Percentiles rank a stretch among this genome's conserved stretches.
Evolutionary conservation across 805 yeast genomes (phyloP).

Genomic region (Zygoascus biomembranicola): DNA sequence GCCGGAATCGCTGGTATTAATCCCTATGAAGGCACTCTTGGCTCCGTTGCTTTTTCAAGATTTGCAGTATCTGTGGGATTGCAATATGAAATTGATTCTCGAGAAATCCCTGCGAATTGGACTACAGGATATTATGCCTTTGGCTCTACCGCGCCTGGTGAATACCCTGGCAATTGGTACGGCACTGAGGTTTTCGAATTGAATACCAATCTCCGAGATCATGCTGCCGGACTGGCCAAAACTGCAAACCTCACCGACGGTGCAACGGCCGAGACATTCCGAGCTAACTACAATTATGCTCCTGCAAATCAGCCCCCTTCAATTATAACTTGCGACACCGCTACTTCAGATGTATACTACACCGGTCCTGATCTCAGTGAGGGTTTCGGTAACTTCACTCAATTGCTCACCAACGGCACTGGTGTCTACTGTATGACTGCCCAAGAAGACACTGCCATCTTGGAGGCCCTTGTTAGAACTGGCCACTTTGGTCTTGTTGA

Average conservation of each 20-base stretch:
- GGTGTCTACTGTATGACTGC: constrained; percentile 54
- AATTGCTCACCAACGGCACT: constrained; percentile 48
- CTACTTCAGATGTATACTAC: constrained; percentile 55
- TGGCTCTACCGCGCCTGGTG: constrained; percentile 41
- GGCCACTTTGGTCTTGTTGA: constrained; percentile 48
- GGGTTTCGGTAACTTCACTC: constrained; percentile 41
- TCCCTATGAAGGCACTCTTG: constrained; percentile 47
- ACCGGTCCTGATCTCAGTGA: constrained; percentile 45
- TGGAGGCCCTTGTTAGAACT: constrained; percentile 50
- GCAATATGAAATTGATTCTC: constrained; percentile 50
- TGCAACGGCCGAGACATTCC: constrained; percentile 40
- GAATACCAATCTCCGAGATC: constrained; percentile 49
- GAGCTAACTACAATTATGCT: constrained; percentile 40
- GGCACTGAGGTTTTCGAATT: constrained; percentile 62
- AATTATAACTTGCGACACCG: constrained; percentile 47
- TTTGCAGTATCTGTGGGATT: constrained; percentile 55
- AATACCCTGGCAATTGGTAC: constrained; percentile 47
- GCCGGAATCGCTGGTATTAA: constrained; percentile 64
- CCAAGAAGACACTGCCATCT: constrained; percentile 60
- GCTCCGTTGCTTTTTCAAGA: constrained; percentile 52
- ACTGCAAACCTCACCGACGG: constrained; percentile 23
- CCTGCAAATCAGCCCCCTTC: constrained; percentile 45
- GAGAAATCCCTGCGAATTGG: constrained; percentile 46
- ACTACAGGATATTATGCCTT: constrained; percentile 50
- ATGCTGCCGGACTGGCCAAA: constrained; percentile 44